Conservation (phyloP, 352 stramenopile species). For the Phytophthora pseudosyringae region DNA sequence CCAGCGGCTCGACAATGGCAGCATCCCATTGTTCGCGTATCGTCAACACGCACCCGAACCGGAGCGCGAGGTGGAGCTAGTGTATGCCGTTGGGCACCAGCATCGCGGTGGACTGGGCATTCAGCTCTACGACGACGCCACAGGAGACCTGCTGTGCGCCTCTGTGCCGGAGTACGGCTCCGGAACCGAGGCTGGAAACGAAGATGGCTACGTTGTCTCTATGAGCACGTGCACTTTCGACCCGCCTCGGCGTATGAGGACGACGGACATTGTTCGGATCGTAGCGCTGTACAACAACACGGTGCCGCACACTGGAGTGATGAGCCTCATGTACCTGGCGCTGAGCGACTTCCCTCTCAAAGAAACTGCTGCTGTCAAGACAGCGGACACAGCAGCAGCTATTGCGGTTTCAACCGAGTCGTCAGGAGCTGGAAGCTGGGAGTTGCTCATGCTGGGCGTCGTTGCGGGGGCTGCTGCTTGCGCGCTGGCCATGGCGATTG, state of each 20-base stretch:
- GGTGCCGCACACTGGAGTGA: conserved; percentile 72
- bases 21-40: conserved; percentile 28
- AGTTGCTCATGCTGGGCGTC: conserved; percentile 27
- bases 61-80: conserved; percentile 71
- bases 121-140: conserved; percentile 72
- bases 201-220: conserved; percentile 70
- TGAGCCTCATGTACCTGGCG: conserved; percentile 83
- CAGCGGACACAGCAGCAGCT: conserved; percentile 6
- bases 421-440: conserved; percentile 9
- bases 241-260: conserved; percentile 69
- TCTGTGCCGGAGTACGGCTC: conserved; percentile 74
- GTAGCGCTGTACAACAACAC: conserved; percentile 88
- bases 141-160: conserved; percentile 69
- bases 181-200: conserved; percentile 62
- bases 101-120: conserved; percentile 78
- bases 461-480: conserved; percentile 36
- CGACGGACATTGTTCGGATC: conserved; percentile 73
- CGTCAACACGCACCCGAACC: conserved; percentile 32
- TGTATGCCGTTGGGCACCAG: conserved; percentile 83
- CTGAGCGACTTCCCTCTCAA: conserved; percentile 60
- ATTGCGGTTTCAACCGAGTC: conserved; percentile 6
- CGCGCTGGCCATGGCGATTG: conserved; percentile 25
- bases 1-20: conserved; percentile 59
- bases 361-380: conserved; percentile 16
- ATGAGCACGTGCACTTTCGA: conserved; percentile 85